Percentiles rank a stretch among this genome's conserved stretches.
Conservation (phyloP, 2,329 filamentous ascomycete genomes). For the Botryotinia globosa region DNA sequence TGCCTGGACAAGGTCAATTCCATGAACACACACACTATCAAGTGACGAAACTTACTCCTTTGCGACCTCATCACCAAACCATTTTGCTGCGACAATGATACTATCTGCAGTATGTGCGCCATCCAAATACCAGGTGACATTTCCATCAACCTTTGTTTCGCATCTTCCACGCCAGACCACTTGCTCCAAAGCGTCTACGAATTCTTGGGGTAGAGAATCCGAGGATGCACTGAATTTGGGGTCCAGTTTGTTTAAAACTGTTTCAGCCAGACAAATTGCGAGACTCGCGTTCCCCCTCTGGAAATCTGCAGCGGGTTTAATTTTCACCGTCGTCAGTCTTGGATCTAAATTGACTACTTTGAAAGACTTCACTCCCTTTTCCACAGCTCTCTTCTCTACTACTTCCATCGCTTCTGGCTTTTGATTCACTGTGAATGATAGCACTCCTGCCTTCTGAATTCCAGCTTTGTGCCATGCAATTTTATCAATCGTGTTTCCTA, state of each 20-base stretch:
- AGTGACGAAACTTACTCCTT: slow-evolving; percentile 27
- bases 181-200: slow-evolving; percentile 70
- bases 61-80: slow-evolving; percentile 63
- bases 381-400: slow-evolving; percentile 49
- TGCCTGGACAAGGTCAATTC: slow-evolving; percentile 28
- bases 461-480: slow-evolving; percentile 75
- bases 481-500: slow-evolving; percentile 61
- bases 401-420: slow-evolving; percentile 46
- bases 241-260: slow-evolving; percentile 46
- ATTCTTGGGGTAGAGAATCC: slow-evolving; percentile 50
- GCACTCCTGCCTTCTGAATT: slow-evolving; percentile 60
- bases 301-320: slow-evolving; percentile 54
- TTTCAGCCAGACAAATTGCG: slow-evolving; percentile 51
- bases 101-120: slow-evolving; percentile 92
- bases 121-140: slow-evolving; percentile 82
- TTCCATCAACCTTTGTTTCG: slow-evolving; percentile 54
- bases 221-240: slow-evolving; percentile 33
- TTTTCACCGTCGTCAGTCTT: slow-evolving; percentile 45
- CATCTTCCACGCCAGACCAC: slow-evolving; percentile 81
- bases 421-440: slow-evolving; percentile 58
- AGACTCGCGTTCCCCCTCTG: slow-evolving; percentile 58
- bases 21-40: neutral
- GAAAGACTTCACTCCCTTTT: slow-evolving; percentile 49
- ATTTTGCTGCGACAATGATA: slow-evolving; percentile 74
- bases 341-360: slow-evolving; percentile 47